These are phyloP conservation scores for Byssothecium circinans DNA, from an alignment of 2,329 filamentous ascomycete species.

Conservation along the genomic window DNA sequence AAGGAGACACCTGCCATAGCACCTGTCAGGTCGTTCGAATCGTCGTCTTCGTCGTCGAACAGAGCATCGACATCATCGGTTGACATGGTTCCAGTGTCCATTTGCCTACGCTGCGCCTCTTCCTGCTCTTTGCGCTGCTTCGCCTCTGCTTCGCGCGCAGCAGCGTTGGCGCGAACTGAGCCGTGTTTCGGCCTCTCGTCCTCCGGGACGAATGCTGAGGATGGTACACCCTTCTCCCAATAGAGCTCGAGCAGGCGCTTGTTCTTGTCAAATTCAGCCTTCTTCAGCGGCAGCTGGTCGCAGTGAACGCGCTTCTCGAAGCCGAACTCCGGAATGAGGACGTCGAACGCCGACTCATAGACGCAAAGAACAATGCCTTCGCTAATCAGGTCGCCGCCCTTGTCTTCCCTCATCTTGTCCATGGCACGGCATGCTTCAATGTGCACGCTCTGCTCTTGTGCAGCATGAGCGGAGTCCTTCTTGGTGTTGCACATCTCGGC, in stretches of 20 bases:
- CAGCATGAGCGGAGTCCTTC: constrained; percentile 96
- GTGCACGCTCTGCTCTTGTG: constrained; percentile 97
- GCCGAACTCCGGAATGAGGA: constrained; percentile 95
- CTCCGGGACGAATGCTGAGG: constrained; percentile 92
- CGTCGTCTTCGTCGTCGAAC: constrained; percentile 88
- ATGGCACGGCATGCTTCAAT: constrained; percentile 96
- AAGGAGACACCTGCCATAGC: constrained; percentile 89
- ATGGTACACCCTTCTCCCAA: constrained; percentile 99
- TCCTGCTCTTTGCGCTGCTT: constrained; percentile 84
- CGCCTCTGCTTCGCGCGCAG: constrained; percentile 78
- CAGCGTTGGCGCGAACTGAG: constrained; percentile 71
- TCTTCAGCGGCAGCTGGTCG: constrained; percentile 95
- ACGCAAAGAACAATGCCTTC: constrained; percentile 96
- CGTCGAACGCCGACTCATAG: constrained; percentile 97
- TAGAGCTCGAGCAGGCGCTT: constrained; percentile 92
- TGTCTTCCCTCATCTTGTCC: constrained; percentile 85
- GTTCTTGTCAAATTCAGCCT: constrained; percentile 98
- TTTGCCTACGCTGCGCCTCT: constrained; percentile 88
- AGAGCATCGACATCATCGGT: constrained; percentile 93
- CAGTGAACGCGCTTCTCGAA: constrained; percentile 99
- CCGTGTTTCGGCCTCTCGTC: constrained; percentile 90
- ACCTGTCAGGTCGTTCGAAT: constrained; percentile 82
- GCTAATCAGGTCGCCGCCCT: constrained; percentile 87
- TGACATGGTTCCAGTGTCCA: constrained; percentile 91
- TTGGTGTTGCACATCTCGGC: constrained; percentile 97